Conservation (phyloP, 768 basidiomycete genomes). For the Imleria badia region DNA sequence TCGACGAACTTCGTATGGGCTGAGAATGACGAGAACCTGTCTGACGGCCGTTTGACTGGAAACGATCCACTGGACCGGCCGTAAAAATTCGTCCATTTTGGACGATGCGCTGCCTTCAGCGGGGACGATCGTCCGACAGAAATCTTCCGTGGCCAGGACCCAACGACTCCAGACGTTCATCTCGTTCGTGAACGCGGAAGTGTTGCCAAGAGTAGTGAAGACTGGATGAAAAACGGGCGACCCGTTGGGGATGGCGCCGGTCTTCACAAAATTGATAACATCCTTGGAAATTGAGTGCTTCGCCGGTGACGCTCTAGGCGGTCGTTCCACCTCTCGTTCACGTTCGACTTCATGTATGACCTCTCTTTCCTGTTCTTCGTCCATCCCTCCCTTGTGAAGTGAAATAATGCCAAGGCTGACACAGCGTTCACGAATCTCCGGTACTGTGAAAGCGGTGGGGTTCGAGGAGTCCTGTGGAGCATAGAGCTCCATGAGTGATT, state of each 20-base stretch:
- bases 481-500: constrained; percentile 37
- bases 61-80: constrained; percentile 46
- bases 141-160: constrained; percentile 19
- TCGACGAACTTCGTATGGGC: constrained; percentile 40
- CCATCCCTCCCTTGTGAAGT: constrained; percentile 25
- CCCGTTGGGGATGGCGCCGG: constrained; percentile 22
- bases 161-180: constrained; percentile 15
- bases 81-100: constrained; percentile 33
- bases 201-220: constrained; percentile 11
- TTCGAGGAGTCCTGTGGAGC: constrained; percentile 7
- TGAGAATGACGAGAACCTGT: constrained; percentile 37
- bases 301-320: constrained; percentile 29
- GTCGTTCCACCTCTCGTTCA: constrained; percentile 39
- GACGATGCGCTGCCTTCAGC: background rate
- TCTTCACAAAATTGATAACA: constrained; percentile 11
- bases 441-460: background rate
- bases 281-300: constrained; percentile 6
- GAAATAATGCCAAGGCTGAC: constrained; percentile 26
- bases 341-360: constrained; percentile 41
- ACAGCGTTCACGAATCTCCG: constrained; percentile 28
- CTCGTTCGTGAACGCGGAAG: constrained; percentile 17
- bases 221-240: constrained; percentile 21
- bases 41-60: constrained; percentile 32
- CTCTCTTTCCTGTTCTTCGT: constrained; percentile 52
- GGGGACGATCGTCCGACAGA: constrained; percentile 1